Evolutionary conservation across 208 protist species (phyloP).

Genomic region (Acanthamoeba lugdunensis): DNA sequence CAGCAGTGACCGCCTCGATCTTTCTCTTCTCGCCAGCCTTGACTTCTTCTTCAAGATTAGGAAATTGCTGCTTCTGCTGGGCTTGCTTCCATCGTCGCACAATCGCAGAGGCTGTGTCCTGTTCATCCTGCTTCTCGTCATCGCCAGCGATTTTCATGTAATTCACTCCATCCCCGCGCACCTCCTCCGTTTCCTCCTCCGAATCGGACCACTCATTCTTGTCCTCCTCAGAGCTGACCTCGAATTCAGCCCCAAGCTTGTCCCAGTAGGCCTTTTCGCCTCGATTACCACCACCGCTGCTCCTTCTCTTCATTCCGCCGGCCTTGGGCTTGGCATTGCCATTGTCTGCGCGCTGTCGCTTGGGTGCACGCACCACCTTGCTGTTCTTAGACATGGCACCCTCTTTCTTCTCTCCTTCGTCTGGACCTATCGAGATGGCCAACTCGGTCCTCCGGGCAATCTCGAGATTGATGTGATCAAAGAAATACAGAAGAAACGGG

Average conservation of each 20-base stretch:
- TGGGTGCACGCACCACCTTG: not conserved
- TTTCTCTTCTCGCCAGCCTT: constrained; percentile 24
- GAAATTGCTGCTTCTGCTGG: not conserved
- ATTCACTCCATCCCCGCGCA: not conserved
- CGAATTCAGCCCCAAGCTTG: not conserved
- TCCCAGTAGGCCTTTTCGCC: constrained; percentile 6
- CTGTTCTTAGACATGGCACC: not conserved
- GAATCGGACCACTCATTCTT: not conserved
- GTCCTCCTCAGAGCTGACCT: constrained; percentile 44
- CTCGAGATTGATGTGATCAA: not conserved
- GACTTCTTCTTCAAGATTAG: not conserved
- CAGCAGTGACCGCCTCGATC: not conserved
- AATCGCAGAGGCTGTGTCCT: constrained; percentile 25
- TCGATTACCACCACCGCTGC: not conserved
- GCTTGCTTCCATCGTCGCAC: constrained; percentile 41
- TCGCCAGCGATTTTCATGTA: not conserved
- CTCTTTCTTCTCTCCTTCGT: not conserved
- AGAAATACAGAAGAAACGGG: constrained; percentile 25
- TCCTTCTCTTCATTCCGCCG: not conserved
- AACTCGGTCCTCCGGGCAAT: not conserved
- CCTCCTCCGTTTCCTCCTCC: not conserved
- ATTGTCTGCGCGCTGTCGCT: not conserved
- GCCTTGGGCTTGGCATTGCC: not conserved
- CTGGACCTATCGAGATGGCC: not conserved
- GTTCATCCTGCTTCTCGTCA: not conserved